Conservation (phyloP, 139 green algal species). For the Chlamydomonas eustigma region DNA sequence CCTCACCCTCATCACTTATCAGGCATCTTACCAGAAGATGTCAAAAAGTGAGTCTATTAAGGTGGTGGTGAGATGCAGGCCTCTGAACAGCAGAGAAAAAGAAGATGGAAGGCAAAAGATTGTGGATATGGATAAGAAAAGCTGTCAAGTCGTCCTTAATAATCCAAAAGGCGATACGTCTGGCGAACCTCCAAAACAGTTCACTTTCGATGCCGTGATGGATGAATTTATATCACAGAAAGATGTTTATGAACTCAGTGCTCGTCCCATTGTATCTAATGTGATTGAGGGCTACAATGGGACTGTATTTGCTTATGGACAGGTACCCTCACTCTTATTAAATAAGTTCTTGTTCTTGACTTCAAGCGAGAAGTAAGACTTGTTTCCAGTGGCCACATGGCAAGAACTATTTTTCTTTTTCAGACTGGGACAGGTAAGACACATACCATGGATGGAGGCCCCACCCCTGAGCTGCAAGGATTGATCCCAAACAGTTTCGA, state of each 20-base stretch:
- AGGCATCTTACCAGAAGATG: too few species aligned
- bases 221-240: conserved; percentile 54
- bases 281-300: conserved; percentile 85
- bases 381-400: too few species aligned
- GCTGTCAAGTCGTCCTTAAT: conserved; percentile 46
- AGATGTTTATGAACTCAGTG: conserved; percentile 67
- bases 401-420: conserved; percentile 70
- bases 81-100: conserved; percentile 70
- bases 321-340: too few species aligned
- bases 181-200: conserved; percentile 27
- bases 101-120: conserved; percentile 54
- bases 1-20: too few species aligned
- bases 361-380: too few species aligned
- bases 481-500: conserved; percentile 80
- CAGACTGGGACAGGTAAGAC: conserved; percentile 68
- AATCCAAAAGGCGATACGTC: conserved; percentile 48
- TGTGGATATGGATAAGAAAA: conserved; percentile 61
- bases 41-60: conserved; percentile 53
- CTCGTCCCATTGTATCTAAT: conserved; percentile 66
- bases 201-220: conserved; percentile 85
- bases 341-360: too few species aligned
- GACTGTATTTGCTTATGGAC: conserved; percentile 81
- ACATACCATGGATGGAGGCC: conserved; percentile 72
- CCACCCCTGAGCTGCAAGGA: conserved; percentile 49
- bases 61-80: conserved; percentile 74